These are phyloP conservation scores for Bryoerythrophyllum caledonicum DNA, from an alignment of 225 moss, liverwort and hornwort species.

Conservation along the genomic window DNA sequence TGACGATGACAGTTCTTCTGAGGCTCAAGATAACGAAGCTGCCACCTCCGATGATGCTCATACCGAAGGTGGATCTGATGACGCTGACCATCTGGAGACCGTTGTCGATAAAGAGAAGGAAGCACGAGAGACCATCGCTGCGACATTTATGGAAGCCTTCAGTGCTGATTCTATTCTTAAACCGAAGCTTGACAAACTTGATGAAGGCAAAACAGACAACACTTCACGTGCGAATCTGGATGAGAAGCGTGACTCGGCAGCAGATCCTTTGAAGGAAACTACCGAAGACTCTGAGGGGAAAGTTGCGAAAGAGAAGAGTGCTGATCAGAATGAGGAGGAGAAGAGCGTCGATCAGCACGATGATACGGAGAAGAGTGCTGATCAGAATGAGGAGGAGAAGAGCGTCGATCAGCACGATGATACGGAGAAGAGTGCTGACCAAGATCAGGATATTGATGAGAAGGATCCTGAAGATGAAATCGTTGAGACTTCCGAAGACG, in stretches of 20 bases:
- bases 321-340: conserved; percentile 13
- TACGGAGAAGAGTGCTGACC: conserved; percentile 2
- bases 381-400: conserved; percentile 19
- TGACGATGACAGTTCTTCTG: conserved; percentile 20
- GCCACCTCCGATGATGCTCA: conserved; percentile 6
- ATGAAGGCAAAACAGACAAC: conserved; percentile 7
- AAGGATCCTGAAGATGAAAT: conserved; percentile 15
- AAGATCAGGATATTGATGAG: conserved; percentile 13
- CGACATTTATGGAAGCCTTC: conserved; percentile 34
- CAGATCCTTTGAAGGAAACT: conserved; percentile 18
- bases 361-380: neutral
- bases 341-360: neutral
- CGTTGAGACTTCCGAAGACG: conserved; percentile 18
- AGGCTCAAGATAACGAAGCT: conserved; percentile 19
- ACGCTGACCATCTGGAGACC: conserved; percentile 12
- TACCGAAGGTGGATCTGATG: conserved; percentile 15
- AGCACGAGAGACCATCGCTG: neutral
- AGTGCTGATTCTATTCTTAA: conserved; percentile 29
- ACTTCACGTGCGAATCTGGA: conserved; percentile 23
- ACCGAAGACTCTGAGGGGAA: conserved; percentile 16
- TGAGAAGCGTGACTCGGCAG: conserved; percentile 6
- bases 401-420: neutral
- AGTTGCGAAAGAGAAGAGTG: conserved; percentile 14
- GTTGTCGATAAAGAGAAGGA: conserved; percentile 23
- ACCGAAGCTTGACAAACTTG: conserved; percentile 34